These are phyloP conservation scores for Ehretia macrophylla DNA, from an alignment of 257 asterid genomes.

Conservation along the genomic window DNA sequence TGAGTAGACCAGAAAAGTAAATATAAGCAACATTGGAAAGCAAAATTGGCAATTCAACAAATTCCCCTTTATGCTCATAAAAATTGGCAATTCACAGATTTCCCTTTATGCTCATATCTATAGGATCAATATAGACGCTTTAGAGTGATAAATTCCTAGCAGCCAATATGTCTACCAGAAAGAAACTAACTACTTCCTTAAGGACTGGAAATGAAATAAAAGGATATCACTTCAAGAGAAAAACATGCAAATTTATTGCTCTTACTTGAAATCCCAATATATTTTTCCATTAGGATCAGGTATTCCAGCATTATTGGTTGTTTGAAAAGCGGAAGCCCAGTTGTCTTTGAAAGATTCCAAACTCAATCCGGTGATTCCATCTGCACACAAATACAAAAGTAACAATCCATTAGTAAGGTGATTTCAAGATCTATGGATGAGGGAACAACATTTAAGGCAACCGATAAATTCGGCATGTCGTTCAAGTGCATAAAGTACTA, in stretches of 20 bases:
- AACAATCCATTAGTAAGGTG: neutral
- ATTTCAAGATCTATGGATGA: neutral
- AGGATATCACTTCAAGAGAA: slow-evolving; percentile 1
- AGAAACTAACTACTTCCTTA: no score
- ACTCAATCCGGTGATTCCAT: slow-evolving; percentile 92
- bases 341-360: slow-evolving; percentile 66
- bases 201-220: slow-evolving; percentile 3
- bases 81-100: no score
- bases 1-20: no score
- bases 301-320: slow-evolving; percentile 90
- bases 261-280: slow-evolving; percentile 92
- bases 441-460: neutral
- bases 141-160: no score
- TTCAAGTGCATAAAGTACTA: no score
- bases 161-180: no score
- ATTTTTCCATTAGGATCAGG: slow-evolving; percentile 86
- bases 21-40: no score
- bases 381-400: slow-evolving; percentile 35
- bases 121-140: no score
- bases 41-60: no score
- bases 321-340: slow-evolving; percentile 81
- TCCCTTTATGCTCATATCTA: no score
- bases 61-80: no score
- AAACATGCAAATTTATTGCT: slow-evolving; percentile 2
- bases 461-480: no score